Evolutionary conservation across 768 basidiomycete species (phyloP), one percentile per base, ranked within the genome.

Genomic region (Collybia mongolica): DNA sequence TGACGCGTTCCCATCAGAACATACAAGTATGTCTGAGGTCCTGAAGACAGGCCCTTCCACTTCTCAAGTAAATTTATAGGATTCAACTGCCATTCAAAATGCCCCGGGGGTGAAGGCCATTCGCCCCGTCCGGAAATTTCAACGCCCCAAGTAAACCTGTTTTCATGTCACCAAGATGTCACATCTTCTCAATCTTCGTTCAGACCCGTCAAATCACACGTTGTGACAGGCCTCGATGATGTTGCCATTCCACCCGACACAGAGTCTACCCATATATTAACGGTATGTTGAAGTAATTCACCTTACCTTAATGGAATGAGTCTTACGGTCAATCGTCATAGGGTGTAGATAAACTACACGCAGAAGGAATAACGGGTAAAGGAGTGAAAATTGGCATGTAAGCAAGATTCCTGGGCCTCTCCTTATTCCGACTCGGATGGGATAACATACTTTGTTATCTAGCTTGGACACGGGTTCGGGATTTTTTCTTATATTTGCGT

Each of bases 331-430:
- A 32, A 6, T 3, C 6, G 11, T 3, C 32, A 20, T 46, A 82
- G 80, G 80, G 83, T 17, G 85, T 86, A 1, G 80, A 86, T 57
- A 79, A 76, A 52, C 71, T 86, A 17, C 86, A 88, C 59, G 81
- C 82, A 5, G 59, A 75, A 53, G 85, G 84, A 0, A 74, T 82
- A 57, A 72, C 72, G 22, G 87, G 88, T 11, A 74, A 74, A 36
- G 86, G 86, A 2, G 70, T 87, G 62, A 85, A 84, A 57, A 75
- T 90, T 48, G 87, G 77, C 53, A 80, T 88, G 80, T 81, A 49
- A 62, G 79, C 55, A 12, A 18, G 23, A 8, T 47, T 2, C 12
- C 40, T 32, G 26, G 7, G 7, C 24, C 24, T n/a, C 12, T 43
- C 44, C 47, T 12, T 19, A 28, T 50, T 18, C n/a, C 20, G 18